Evolutionary conservation across 2,329 filamentous ascomycete species (phyloP).

Genomic region (Thelonectria olida): DNA sequence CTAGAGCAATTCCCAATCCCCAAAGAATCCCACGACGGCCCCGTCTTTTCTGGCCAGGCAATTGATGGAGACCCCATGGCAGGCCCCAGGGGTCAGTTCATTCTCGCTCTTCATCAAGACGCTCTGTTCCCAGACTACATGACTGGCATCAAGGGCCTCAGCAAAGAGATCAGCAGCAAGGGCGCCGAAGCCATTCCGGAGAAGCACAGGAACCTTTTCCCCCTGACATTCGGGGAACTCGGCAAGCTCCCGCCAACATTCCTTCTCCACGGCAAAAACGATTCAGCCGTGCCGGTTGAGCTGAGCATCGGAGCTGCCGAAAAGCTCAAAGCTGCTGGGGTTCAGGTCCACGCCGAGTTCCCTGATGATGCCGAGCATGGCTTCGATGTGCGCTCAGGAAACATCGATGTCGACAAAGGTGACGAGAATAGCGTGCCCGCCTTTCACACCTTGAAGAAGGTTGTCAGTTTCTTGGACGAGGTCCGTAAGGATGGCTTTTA

Average conservation of each 20-base stretch:
- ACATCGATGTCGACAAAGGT: conserved; percentile 26
- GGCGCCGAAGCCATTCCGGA: conserved; percentile 22
- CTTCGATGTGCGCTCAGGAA: conserved; percentile 23
- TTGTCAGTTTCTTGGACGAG: conserved; percentile 25
- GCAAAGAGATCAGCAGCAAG: conserved; percentile 13
- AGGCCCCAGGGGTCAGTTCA: conserved; percentile 11
- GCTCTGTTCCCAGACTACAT: conserved; percentile 35
- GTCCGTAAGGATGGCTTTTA: neutral
- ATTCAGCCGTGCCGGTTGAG: conserved; percentile 32
- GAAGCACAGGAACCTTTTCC: conserved; percentile 25
- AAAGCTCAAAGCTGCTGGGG: conserved; percentile 23
- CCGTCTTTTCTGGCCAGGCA: conserved; percentile 17
- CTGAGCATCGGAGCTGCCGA: conserved; percentile 28
- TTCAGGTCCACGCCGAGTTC: conserved; percentile 23
- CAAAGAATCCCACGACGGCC: conserved; percentile 13
- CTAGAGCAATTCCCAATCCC: conserved; percentile 22
- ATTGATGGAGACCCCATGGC: neutral
- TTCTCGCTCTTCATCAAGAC: conserved; percentile 30
- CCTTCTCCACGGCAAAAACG: conserved; percentile 31
- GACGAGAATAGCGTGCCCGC: conserved; percentile 2
- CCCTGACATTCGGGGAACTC: conserved; percentile 24
- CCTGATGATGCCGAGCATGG: conserved; percentile 34
- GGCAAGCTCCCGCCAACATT: conserved; percentile 25
- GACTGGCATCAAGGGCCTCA: conserved; percentile 22
- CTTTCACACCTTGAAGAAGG: conserved; percentile 24